Base-by-base conservation (phyloP, 352 stramenopile genomes). In the Globisporangium nodosum region DNA sequence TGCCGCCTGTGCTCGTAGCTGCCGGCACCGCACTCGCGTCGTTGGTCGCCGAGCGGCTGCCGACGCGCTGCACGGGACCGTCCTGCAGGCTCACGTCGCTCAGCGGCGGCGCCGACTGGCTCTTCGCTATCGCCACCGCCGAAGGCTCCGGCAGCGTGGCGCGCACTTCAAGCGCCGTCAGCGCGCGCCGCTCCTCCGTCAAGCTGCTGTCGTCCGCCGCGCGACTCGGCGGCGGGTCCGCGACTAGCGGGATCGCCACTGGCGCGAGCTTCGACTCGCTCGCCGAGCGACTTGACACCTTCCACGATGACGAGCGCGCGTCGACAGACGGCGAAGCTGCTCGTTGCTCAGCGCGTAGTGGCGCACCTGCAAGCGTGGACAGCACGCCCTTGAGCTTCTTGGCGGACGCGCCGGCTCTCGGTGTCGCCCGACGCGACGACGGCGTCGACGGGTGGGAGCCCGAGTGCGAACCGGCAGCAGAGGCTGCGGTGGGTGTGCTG, bases 61-160 rank as follows among this genome's bases (percentile, higher is more conserved):
- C 54, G 31, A 54, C 52, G 45, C 54, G 54, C 54, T 24, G 21
- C 21, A 63, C 60, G 16, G 54, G 54, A 24, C 31, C 48, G 42
- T 66, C 60, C 47, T 63, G 60, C 42, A 66, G 50, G 31, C 50
- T 66, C 55, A 66, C 60, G 30, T 66, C 60, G 49, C 49, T 58
- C 31, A 66, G 48, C 20, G 48, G 15, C 21, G 35, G n/a, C 21
- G 21, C 13, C 12, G 12, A 21, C 21, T 55, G 49, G 7, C 53
- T 24, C 37, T 59, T 55, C 30, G 47, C 33, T 21, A 45, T 11
- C 2, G 37, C 11, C 2, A 11, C 11, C 37, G 12, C 37, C 2
- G 12, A 11, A 18, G 37, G 2, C 12, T 42, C 11, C 3, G 48
- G 60, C 31, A 35, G 53, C 31, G 60, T 51, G 6, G 54, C 20